Evolutionary conservation across 768 basidiomycete species (phyloP).

Genomic region (Podaxis sp.): DNA sequence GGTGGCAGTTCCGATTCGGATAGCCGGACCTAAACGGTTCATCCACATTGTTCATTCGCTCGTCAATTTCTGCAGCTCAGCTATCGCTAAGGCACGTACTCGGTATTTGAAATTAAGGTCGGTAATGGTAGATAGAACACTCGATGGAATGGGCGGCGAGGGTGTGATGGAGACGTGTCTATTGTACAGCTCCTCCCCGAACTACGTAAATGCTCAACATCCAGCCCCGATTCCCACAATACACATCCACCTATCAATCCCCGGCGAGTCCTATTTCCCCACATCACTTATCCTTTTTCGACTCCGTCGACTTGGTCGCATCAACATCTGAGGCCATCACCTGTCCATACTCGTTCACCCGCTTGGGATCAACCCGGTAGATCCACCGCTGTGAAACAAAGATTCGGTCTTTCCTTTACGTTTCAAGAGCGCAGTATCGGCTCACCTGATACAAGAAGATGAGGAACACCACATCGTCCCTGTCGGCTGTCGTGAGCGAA

Average conservation of each 20-base stretch:
- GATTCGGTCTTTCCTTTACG: slow-evolving; percentile 15
- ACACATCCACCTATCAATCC: slow-evolving; percentile 14
- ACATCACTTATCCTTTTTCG: slow-evolving; percentile 54
- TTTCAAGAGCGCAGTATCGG: slow-evolving; percentile 15
- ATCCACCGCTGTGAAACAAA: slow-evolving; percentile 78
- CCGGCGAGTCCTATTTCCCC: slow-evolving; percentile 13
- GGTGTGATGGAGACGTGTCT: slow-evolving; percentile 14
- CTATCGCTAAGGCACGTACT: slow-evolving; percentile 4
- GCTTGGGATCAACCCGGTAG: slow-evolving; percentile 92
- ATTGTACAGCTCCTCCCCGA: slow-evolving; percentile 12
- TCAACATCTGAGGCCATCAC: slow-evolving; percentile 57
- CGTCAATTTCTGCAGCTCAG: neutral
- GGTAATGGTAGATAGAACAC: neutral
- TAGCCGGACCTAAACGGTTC: slow-evolving; percentile 30
- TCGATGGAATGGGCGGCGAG: slow-evolving; percentile 10
- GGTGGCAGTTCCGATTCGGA: slow-evolving; percentile 40
- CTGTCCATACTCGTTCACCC: slow-evolving; percentile 96
- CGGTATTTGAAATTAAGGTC: slow-evolving; percentile 3
- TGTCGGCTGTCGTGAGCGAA: slow-evolving; percentile 25
- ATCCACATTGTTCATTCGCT: slow-evolving; percentile 3
- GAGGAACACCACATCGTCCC: slow-evolving; percentile 89
- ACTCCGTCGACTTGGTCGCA: slow-evolving; percentile 38
- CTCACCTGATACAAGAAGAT: slow-evolving; percentile 90
- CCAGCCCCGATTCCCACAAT: slow-evolving; percentile 15
- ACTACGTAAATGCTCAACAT: slow-evolving; percentile 15